phyloP scores from a whole-genome alignment of 2,329 filamentous ascomycete genomes.

The Apiospora koreana region DNA sequence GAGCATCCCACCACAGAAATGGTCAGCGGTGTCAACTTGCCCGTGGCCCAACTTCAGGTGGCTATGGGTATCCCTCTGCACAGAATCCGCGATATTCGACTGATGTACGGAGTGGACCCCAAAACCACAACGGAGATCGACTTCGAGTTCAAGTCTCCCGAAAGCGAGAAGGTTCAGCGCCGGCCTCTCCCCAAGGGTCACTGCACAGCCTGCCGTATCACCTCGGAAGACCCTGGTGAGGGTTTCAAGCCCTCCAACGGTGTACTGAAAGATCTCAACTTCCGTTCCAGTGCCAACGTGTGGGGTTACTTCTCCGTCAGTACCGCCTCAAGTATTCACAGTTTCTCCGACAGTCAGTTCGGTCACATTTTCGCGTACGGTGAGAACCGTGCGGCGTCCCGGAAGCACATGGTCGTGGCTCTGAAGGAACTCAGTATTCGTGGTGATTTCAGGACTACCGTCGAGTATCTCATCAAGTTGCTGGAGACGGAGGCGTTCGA shows the following conservation, averaged over 20 bases:
- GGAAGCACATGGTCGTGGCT: slow-evolving; percentile 99
- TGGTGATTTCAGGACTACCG: slow-evolving; percentile 97
- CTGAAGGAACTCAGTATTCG: slow-evolving; percentile 99
- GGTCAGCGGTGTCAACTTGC: slow-evolving; percentile 97
- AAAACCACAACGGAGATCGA: slow-evolving; percentile 86
- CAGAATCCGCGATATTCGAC: slow-evolving; percentile 91
- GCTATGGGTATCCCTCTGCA: slow-evolving; percentile 98
- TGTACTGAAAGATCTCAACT: slow-evolving; percentile 99
- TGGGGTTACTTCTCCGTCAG: slow-evolving; percentile 99
- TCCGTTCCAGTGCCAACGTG: slow-evolving; percentile 96
- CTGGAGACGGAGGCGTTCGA: slow-evolving; percentile 98
- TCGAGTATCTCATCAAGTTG: slow-evolving; percentile 98
- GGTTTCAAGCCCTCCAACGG: slow-evolving; percentile 99
- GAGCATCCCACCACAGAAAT: slow-evolving; percentile 99
- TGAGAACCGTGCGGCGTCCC: slow-evolving; percentile 91
- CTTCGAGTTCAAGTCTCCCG: slow-evolving; percentile 90
- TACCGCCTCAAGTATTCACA: slow-evolving; percentile 95
- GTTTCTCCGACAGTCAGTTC: slow-evolving; percentile 98
- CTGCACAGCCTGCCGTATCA: slow-evolving; percentile 98
- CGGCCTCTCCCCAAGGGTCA: slow-evolving; percentile 93
- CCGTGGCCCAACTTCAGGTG: slow-evolving; percentile 95
- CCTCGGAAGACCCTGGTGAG: slow-evolving; percentile 96
- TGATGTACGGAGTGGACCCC: slow-evolving; percentile 94
- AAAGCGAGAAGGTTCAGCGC: slow-evolving; percentile 81
- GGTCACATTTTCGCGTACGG: slow-evolving; percentile 99